Base-by-base conservation (phyloP, 2,329 filamentous ascomycete genomes). In the Ophiostoma novo-ulmi region DNA sequence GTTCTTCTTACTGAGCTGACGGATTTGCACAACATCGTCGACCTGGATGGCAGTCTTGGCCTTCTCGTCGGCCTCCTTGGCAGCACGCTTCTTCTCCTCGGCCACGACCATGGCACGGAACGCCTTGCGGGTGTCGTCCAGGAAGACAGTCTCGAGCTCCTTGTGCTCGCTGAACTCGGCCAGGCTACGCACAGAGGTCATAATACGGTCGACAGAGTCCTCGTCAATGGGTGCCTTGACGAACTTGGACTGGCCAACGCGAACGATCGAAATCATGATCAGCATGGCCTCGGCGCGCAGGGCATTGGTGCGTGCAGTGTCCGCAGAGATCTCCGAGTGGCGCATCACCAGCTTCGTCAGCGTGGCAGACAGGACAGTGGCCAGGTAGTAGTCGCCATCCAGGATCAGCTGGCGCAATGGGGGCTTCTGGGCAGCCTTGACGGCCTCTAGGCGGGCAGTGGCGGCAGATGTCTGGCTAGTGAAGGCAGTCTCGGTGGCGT, bases 181-280 rank as follows among this genome's bases (percentile, higher is more conserved):
- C 38, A 99, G 85, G 8, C 93, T 95, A 73, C 94, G 90, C 41
- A 99, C 92, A 78, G 94, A 98, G 55, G 93, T 93, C 95, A 99
- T 98, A 79, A 99, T 94, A 76, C 95, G 90, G 80, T 99, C 95
- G n/a, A 98, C 88, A 0, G 95, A 97, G 79, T 99, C 95, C 79
- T 99, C 95, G 73, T 99, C 95, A 74, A 99, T 98, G 2, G 93
- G 92, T 1, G 93, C 91, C 83, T 98, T 98, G 78, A 97, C 95
- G 75, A 99, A 99, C 74, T 97, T 93, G n/a, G 94, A 98, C 81
- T 99, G 95, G 58, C 95, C 95, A 72, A 97, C 95, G 68, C 95
- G 93, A 75, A 99, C 93, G 75, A 99, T 96, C 5, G 95, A 98
- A 76, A 99, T 97, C 94, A 98, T 97, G 78, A 99, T 98, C 69